Evolutionary conservation across 805 yeast species (phyloP).

Genomic region (Myxozyma neglecta): DNA sequence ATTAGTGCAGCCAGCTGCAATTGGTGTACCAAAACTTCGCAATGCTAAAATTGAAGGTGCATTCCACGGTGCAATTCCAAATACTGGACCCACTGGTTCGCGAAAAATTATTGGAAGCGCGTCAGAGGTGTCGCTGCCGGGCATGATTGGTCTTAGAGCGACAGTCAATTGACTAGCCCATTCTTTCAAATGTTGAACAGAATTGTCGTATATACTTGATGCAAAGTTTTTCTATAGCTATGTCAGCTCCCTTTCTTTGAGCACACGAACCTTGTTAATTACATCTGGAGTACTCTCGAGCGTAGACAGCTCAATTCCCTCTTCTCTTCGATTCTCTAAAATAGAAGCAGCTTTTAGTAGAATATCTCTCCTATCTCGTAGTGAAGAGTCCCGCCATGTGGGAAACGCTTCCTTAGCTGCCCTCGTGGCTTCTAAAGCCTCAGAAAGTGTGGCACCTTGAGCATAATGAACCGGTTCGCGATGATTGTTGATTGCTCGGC

Average conservation of each 20-base stretch:
- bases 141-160: constrained; percentile 8
- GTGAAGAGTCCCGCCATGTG: constrained; percentile 10
- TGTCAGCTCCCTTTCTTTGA: background rate
- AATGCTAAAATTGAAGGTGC: constrained; percentile 81
- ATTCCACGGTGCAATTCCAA: constrained; percentile 86
- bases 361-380: constrained; percentile 15
- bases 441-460: constrained; percentile 21
- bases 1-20: constrained; percentile 80
- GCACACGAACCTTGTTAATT: background rate
- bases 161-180: constrained; percentile 21
- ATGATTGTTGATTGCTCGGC: background rate
- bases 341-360: constrained; percentile 16
- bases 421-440: constrained; percentile 13
- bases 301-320: constrained; percentile 22
- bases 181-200: constrained; percentile 14
- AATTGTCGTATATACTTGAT: constrained; percentile 8
- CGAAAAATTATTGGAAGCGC: constrained; percentile 17
- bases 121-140: constrained; percentile 8
- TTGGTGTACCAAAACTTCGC: constrained; percentile 81
- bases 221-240: constrained; percentile 7
- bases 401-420: constrained; percentile 15
- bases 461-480: constrained; percentile 13
- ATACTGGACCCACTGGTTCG: constrained; percentile 85
- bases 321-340: constrained; percentile 7
- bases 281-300: constrained; percentile 21